Percentiles rank a stretch among this genome's conserved stretches.
These are phyloP conservation scores for Podaxis pistillaris DNA, from an alignment of 768 basidiomycete species.

Conservation along the genomic window DNA sequence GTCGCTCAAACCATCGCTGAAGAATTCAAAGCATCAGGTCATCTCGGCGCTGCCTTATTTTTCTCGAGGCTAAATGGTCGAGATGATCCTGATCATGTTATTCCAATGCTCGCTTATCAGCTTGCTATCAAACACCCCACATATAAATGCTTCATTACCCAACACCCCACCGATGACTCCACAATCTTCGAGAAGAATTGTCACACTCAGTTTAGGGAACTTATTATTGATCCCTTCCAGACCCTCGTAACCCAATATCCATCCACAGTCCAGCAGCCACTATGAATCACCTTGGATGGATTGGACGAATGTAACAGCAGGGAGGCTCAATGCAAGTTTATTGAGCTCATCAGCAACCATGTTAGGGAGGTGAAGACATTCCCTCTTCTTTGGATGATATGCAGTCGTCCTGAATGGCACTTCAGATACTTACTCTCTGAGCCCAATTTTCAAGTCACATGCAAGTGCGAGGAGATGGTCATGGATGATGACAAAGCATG, in stretches of 20 bases:
- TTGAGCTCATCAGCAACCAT: neutral
- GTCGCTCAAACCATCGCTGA: slow-evolving; percentile 3
- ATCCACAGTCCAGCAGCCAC: neutral
- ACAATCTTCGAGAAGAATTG: slow-evolving; percentile 1
- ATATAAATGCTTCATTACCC: neutral
- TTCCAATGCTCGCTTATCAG: slow-evolving; percentile 7
- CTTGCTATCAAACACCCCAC: neutral
- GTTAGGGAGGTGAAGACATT: neutral
- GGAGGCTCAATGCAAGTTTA: neutral
- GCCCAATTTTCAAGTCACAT: neutral
- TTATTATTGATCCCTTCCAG: neutral
- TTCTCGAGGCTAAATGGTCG: neutral
- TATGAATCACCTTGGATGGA: neutral
- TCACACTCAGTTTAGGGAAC: neutral
- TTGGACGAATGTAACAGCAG: slow-evolving; percentile 3
- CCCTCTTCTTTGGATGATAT: slow-evolving; percentile 1
- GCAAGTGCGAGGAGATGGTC: neutral
- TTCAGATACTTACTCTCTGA: neutral
- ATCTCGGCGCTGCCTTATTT: slow-evolving; percentile 7
- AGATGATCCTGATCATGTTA: neutral
- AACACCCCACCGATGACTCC: neutral
- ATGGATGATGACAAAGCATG: neutral
- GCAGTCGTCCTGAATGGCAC: neutral
- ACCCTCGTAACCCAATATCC: neutral
- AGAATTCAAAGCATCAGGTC: neutral